Base-by-base conservation (phyloP, 208 protist species). In the Wallacemonas rigidus region DNA sequence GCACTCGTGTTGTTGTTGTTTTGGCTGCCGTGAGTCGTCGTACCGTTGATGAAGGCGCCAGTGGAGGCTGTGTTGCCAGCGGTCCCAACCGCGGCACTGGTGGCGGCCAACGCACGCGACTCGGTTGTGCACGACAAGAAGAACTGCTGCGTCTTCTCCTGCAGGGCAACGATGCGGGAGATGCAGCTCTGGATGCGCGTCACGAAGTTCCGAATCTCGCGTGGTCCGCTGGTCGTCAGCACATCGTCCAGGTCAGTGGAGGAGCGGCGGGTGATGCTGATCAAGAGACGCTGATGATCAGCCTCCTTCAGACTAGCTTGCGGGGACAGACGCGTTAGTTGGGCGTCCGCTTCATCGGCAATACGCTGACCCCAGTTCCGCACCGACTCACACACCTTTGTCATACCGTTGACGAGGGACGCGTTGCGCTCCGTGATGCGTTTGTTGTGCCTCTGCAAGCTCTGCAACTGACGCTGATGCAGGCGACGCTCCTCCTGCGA, bases 371-470 rank as follows among this genome's bases (percentile, higher is more conserved):
- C 64, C 64, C 15, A 69, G 38, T 73, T 92, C 56, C 75, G 72
- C 67, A 67, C 83, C 45, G 67, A 83, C 80, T 85, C 79, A 43
- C 81, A 72, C 43, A 87, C 75, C 39, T 76, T 74, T 1, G 74
- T 72, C 38, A 85, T 56, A 26, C 79, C 76, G 50, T 67, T 80
- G n/a, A 82, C 78, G 58, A 85, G 73, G 11, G 83, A 77, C 43
- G 72, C 71, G 60, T 84, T 83, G 12, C 79, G 75, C 43, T 85
- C 79, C 2, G 79, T 60, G 56, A 88, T 81, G 45, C 83, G 79
- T 58, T 87, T 82, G 73, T 90, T 85, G 75, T 93, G 85, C 9
- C 81, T 71, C 76, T 95, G 85, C 60, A 95, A 64, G 61, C 78
- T 87, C 56, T 86, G 76, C 40, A 92, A 17, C 76, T 95, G 90